A percentile compares a stretch with the other conserved stretches of the same genome.
Evolutionary conservation across 345 rosid species (phyloP).

Genomic region (Pseudoturritis turrita): DNA sequence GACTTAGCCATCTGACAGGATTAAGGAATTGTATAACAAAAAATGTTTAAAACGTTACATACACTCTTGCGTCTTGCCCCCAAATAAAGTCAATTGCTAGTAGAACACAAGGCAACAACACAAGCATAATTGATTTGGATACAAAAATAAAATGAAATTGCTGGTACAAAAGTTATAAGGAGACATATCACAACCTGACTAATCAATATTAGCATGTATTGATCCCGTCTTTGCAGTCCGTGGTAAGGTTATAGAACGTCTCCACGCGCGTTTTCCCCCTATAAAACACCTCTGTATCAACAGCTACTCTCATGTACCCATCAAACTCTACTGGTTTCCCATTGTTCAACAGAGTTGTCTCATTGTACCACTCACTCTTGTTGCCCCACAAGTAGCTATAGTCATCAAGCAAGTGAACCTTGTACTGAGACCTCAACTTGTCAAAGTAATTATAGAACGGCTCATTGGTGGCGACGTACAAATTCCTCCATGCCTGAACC

Average conservation of each 20-base stretch:
- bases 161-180: not conserved
- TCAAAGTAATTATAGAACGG: conserved; percentile 85
- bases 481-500: conserved; percentile 71
- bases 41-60: not conserved
- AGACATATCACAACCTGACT: conserved; percentile 2
- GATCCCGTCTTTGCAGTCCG: conserved; percentile 88
- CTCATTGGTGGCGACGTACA: conserved; percentile 81
- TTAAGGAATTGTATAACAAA: not conserved
- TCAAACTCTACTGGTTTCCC: conserved; percentile 78
- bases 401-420: conserved; percentile 83
- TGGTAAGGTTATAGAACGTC: conserved; percentile 82
- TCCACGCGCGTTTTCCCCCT: conserved; percentile 75
- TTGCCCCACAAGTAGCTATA: conserved; percentile 74
- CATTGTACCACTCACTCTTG: conserved; percentile 87
- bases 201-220: conserved; percentile 65
- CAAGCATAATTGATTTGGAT: not conserved
- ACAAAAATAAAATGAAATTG: conserved; percentile 14
- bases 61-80: conserved; percentile 8
- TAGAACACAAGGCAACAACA: conserved; percentile 15
- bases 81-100: not conserved
- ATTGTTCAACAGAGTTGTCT: conserved; percentile 57
- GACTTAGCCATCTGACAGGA: not conserved
- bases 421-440: conserved; percentile 81
- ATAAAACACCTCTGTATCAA: conserved; percentile 84
- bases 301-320: conserved; percentile 95